Base-by-base conservation (phyloP, 164 flowering plant species). In the Tetrastigma voinierianum region DNA sequence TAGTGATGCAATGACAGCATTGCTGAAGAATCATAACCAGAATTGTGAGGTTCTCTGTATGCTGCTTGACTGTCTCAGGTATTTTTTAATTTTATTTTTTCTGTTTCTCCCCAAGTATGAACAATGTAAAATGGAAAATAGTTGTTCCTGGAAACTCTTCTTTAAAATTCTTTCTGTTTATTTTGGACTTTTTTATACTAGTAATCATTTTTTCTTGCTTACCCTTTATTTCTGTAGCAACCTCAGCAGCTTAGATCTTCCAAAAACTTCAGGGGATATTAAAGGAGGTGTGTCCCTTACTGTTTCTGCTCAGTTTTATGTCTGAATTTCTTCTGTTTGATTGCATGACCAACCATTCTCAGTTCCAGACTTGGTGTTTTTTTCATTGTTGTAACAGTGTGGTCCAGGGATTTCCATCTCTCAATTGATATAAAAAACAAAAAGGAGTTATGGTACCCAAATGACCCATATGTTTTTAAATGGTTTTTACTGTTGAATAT, bases 1-100 rank as follows among this genome's bases (percentile, higher is more conserved):
- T 15, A 62, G 79, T 70, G 70, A 70, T 73, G 78, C 90, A 24
- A 53, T 88, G 23, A 46, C 81, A 45, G 74, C 74, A 43, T 64
- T 90, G 72, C 88, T 92, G 59, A 81, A 78, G 61, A 46, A 62
- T 81, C 88, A 86, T 63, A 87, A 70, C 57, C 71, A 81, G 62
- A 78, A 76, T 10, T 69, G 77, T 70, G 87, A 81, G 46, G 86
- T 84, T 55, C 72, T 92, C 61, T 64, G 83, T 51, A 58, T 84
- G 82, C 77, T 92, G 77, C 88, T 92, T 15, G 90, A 88, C 71
- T 74, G 82, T 71, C 86, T 90, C 64, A 84, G 93, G 97, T 89
- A 74, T 55, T 23, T 66, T 64, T 18, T 16, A n/a, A 3, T 47
- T 48, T 15, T 62, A 11, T 15, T 15, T 57, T 16, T 60, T 54